A percentile compares a stretch with the other conserved stretches of the same genome.
These are phyloP conservation scores for Phytophthora hibernalis DNA, from an alignment of 352 stramenopile genomes.

Conservation along the genomic window DNA sequence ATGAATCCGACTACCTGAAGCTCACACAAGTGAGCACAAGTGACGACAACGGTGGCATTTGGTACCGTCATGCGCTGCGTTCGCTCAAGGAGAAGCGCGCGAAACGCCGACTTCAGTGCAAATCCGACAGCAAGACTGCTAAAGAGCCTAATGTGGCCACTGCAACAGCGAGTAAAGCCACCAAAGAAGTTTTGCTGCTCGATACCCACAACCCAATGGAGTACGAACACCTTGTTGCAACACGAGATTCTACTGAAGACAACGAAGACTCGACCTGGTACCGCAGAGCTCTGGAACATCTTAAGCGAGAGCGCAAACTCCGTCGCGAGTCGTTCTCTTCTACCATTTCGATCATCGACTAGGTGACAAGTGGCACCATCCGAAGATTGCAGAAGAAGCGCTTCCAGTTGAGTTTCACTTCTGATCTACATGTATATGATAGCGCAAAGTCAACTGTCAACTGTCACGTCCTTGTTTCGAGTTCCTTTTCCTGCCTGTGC, in stretches of 20 bases:
- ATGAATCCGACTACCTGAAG: slow-evolving; percentile 42
- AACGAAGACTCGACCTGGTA: slow-evolving; percentile 38
- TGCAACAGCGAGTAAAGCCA: slow-evolving; percentile 2
- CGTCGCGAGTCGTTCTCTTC: slow-evolving; percentile 45
- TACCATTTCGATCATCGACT: slow-evolving; percentile 39
- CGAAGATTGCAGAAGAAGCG: slow-evolving; percentile 3
- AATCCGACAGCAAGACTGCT: neutral
- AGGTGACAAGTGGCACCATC: slow-evolving; percentile 10
- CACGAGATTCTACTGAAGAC: slow-evolving; percentile 28
- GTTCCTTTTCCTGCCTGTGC: slow-evolving; percentile 17
- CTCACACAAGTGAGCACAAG: slow-evolving; percentile 40
- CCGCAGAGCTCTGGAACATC: slow-evolving; percentile 35
- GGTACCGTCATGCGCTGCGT: slow-evolving; percentile 46
- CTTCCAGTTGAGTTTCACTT: too few species aligned
- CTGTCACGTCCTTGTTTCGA: slow-evolving; percentile 3
- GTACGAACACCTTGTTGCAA: slow-evolving; percentile 38
- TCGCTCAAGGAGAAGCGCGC: slow-evolving; percentile 50
- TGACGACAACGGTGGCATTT: slow-evolving; percentile 31
- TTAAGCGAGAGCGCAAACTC: slow-evolving; percentile 45
- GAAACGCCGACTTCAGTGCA: slow-evolving; percentile 21
- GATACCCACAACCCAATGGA: slow-evolving; percentile 24
- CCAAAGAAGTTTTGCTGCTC: neutral
- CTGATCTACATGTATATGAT: too few species aligned
- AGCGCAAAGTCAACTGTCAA: slow-evolving; percentile 18
- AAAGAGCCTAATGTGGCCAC: neutral